These are phyloP conservation scores for Colletotrichum falcatum DNA, from an alignment of 2,329 filamentous ascomycete genomes.

Conservation along the genomic window DNA sequence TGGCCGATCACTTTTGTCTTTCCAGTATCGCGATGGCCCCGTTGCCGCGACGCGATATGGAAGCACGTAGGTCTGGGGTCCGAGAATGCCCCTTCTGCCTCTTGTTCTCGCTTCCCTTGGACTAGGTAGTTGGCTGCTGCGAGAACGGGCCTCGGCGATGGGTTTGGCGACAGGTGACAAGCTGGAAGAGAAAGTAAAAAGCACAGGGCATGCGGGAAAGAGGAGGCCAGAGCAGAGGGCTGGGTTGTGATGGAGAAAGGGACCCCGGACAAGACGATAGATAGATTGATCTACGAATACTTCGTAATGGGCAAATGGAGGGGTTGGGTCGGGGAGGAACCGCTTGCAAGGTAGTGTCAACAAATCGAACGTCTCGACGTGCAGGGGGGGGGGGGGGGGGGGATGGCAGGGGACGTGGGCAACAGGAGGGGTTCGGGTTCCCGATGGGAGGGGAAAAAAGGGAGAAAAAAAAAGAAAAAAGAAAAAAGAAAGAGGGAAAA, in stretches of 20 bases:
- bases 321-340: conserved; percentile 32
- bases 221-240: conserved; percentile 31
- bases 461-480: neutral
- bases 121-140: conserved; percentile 12
- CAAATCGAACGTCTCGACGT: conserved; percentile 34
- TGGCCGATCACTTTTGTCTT: neutral
- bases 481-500: neutral
- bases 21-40: neutral
- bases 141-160: conserved; percentile 22
- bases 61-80: neutral
- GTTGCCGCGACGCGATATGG: neutral
- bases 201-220: conserved; percentile 38
- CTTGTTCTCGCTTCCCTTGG: conserved; percentile 1
- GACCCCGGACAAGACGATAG: conserved; percentile 18
- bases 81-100: neutral
- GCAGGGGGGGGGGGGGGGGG: conserved; percentile 6
- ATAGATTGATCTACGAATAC: too few relatives aligned
- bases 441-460: neutral
- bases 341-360: conserved; percentile 23
- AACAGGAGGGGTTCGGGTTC: conserved; percentile 4
- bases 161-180: conserved; percentile 17
- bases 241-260: conserved; percentile 35
- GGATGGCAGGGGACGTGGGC: too few relatives aligned
- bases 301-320: conserved; percentile 37
- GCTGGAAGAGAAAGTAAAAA: conserved; percentile 20